These are phyloP conservation scores for Dictyophora rubrovolvata DNA, from an alignment of 768 basidiomycete genomes.

Conservation along the genomic window DNA sequence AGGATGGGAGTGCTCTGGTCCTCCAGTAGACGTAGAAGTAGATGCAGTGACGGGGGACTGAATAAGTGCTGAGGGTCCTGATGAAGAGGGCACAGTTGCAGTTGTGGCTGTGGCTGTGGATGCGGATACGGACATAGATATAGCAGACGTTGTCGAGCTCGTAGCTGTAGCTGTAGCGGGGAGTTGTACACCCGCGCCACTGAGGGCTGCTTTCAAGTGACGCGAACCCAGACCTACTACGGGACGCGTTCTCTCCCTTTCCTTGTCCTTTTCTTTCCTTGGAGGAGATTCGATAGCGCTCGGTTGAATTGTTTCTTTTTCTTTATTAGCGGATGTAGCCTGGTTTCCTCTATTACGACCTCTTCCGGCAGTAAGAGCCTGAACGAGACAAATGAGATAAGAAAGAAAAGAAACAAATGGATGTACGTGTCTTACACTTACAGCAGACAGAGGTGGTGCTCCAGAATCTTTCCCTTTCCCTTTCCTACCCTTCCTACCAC, in stretches of 20 bases:
- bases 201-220: conserved; percentile 67
- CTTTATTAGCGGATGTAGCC: conserved; percentile 12
- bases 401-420: conserved; percentile 3
- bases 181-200: conserved; percentile 40
- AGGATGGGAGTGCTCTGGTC: neutral
- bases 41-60: no score
- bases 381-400: neutral
- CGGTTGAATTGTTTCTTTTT: neutral
- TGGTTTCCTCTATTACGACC: neutral
- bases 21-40: conserved; percentile 1
- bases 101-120: no score
- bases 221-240: conserved; percentile 53
- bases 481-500: conserved; percentile 9
- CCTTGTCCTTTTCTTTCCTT: neutral
- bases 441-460: neutral
- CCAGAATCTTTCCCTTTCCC: conserved; percentile 12
- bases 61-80: no score
- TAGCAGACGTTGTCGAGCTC: conserved; percentile 7
- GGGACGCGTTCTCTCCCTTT: conserved; percentile 38
- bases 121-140: no score
- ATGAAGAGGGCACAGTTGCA: no score
- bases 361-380: neutral
- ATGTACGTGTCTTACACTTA: neutral
- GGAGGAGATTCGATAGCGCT: neutral
- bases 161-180: neutral